Evolutionary conservation across 2,329 filamentous ascomycete genomes (phyloP).

Genomic region (Penicillium sp.): DNA sequence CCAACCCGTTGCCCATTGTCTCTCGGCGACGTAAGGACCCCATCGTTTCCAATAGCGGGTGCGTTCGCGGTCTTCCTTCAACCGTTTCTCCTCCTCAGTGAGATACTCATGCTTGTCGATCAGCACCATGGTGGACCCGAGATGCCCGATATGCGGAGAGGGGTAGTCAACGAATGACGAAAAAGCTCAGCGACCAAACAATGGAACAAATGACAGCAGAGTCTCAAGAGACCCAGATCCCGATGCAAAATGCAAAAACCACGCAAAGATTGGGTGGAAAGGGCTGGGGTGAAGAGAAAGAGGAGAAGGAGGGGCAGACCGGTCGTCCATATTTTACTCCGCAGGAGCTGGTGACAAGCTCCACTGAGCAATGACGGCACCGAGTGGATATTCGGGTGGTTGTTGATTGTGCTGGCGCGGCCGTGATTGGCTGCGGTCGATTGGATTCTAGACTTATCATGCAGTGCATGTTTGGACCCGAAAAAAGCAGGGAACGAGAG

Average conservation of each 20-base stretch:
- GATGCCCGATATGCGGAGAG: slow-evolving; percentile 1
- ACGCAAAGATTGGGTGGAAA: background rate
- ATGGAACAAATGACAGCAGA: background rate
- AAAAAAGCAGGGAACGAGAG: background rate
- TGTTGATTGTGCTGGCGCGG: background rate
- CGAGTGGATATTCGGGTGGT: too few relatives aligned
- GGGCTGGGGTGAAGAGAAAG: background rate
- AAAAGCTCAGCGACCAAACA: background rate
- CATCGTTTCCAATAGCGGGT: slow-evolving; percentile 97
- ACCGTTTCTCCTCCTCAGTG: slow-evolving; percentile 81
- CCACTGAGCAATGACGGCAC: background rate
- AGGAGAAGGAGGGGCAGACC: background rate
- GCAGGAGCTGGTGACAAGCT: slow-evolving; percentile 1
- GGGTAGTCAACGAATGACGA: slow-evolving; percentile 5
- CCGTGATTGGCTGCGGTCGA: background rate
- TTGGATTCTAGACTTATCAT: slow-evolving; percentile 6
- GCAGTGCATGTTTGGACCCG: background rate
- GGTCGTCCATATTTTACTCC: background rate
- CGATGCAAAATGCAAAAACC: background rate
- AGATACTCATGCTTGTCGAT: slow-evolving; percentile 82
- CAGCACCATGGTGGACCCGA: slow-evolving; percentile 63
- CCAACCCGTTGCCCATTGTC: slow-evolving; percentile 90
- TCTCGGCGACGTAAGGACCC: slow-evolving; percentile 88
- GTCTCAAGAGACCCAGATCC: too few relatives aligned
- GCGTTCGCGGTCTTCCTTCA: slow-evolving; percentile 76